Base-by-base conservation (phyloP, 495 filamentous ascomycete species). In the Penicilliopsis zonata region DNA sequence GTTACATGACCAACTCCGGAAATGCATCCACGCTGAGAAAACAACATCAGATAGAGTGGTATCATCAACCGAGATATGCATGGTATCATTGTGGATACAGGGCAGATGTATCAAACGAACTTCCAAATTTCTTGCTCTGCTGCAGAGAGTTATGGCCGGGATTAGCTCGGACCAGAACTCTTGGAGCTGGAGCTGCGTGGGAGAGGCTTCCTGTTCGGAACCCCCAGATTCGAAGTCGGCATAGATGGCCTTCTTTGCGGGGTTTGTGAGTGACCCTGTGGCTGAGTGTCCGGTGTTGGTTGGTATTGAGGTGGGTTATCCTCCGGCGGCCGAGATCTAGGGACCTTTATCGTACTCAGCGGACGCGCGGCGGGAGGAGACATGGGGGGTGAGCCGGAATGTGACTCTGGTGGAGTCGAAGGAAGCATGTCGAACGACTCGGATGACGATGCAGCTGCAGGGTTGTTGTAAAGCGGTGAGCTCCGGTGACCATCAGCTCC, bases 371-470 rank as follows among this genome's bases (percentile, higher is more conserved):
- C 49, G n/a, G n/a, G n/a, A 1, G 55, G 55, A 13, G 57, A 59
- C 2, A 36, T 38, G 1, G 53, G 51, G 8, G 57, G 59, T 6
- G 57, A 59, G 28, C 51, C 57, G 26, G 55, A 61, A 17, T 44
- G 47, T 3, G 56, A 57, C 19, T 61, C 57, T 13, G 57, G 53
- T 3, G 62, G 62, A 17, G 59, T 58, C 18, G 50, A 54, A 18
- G 62, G 60, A 19, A 66, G 42, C 59, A 66, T 66, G 31, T 66
- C 60, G 31, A 66, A 54, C 9, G 59, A 57, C 36, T 66, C 62
- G n/a, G 58, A 42, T 16, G 62, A 66, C 10, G 57, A 55, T 19
- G 47, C 51, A 27, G 42, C 40, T 21, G 36, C 47, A 19, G 30
- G 47, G 13, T 42, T 47, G 34, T 39, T 36, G 23, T 49, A 46